phyloP scores from a whole-genome alignment of 768 basidiomycete genomes.

The Xerocomellus chrysenteron region DNA sequence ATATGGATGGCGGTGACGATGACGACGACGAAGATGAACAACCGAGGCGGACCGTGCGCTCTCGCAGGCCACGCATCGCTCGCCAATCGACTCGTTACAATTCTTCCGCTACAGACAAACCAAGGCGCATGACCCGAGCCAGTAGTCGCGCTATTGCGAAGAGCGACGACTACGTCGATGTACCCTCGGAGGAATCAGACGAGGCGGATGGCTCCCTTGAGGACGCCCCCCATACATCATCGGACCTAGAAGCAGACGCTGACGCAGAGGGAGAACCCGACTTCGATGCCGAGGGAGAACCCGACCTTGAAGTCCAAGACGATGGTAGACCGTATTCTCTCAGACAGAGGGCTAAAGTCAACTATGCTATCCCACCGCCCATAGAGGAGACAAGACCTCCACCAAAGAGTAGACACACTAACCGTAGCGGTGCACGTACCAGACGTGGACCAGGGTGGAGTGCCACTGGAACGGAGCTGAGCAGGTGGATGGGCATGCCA shows the following conservation, averaged over 20 bases:
- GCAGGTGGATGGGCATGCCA: constrained; percentile 72
- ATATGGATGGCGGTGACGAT: constrained; percentile 33
- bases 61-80: constrained; percentile 21
- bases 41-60: constrained; percentile 16
- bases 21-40: constrained; percentile 33
- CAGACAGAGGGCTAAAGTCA: constrained; percentile 61
- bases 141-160: constrained; percentile 32
- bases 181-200: constrained; percentile 48
- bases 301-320: constrained; percentile 40
- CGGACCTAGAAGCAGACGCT: constrained; percentile 36
- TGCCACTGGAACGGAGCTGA: constrained; percentile 72
- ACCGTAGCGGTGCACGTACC: constrained; percentile 39
- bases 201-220: constrained; percentile 62
- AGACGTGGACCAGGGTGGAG: constrained; percentile 71
- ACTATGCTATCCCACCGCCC: constrained; percentile 81
- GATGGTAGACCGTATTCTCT: constrained; percentile 52
- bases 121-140: constrained; percentile 23
- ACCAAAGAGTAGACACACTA: constrained; percentile 38
- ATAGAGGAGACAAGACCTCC: constrained; percentile 61
- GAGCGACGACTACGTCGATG: constrained; percentile 52
- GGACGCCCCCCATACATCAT: constrained; percentile 45
- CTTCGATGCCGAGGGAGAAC: constrained; percentile 38
- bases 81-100: constrained; percentile 21
- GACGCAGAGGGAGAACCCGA: constrained; percentile 43
- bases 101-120: not conserved